Evolutionary conservation across 2,329 filamentous ascomycete species (phyloP).

Genomic region (Pleoardoris graminearum): DNA sequence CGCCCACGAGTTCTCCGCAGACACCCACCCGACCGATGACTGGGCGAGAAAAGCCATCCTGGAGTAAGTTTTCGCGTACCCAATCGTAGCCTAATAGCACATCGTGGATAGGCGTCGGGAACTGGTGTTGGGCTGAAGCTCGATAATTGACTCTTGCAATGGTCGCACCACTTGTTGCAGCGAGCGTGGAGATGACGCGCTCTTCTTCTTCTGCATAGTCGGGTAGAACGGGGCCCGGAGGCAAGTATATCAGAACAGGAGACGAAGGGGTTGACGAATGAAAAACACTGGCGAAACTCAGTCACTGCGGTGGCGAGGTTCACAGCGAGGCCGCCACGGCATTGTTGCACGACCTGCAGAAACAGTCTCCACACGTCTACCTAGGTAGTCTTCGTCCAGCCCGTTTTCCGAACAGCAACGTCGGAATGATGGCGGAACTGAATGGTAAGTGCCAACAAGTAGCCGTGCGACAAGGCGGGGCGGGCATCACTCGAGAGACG

Average conservation of each 20-base stretch:
- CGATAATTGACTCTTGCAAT: slow-evolving; percentile 54
- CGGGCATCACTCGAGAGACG: not conserved
- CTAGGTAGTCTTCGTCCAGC: too few species aligned
- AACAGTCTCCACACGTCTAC: too few species aligned
- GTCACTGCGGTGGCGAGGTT: slow-evolving; percentile 18
- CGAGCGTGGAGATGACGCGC: slow-evolving; percentile 40
- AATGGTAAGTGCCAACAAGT: not conserved
- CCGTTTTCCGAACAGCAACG: too few species aligned
- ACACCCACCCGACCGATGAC: slow-evolving; percentile 46
- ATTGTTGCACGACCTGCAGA: not conserved
- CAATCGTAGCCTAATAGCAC: slow-evolving; percentile 54
- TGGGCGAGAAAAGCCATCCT: slow-evolving; percentile 22
- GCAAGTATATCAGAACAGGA: slow-evolving; percentile 49
- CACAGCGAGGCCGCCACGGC: not conserved
- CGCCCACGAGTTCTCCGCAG: slow-evolving; percentile 54
- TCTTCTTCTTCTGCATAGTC: slow-evolving; percentile 32
- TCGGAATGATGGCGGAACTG: too few species aligned
- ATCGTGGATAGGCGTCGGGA: slow-evolving; percentile 54
- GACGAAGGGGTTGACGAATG: slow-evolving; percentile 33
- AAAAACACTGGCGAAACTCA: slow-evolving; percentile 33
- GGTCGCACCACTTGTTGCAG: slow-evolving; percentile 43
- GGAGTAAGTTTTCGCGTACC: slow-evolving; percentile 46
- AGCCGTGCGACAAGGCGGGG: not conserved
- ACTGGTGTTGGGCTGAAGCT: slow-evolving; percentile 40
- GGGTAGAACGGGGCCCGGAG: slow-evolving; percentile 46